Evolutionary conservation across 176 grass and related monocot species (phyloP).

Genomic region (Triticum urartu): DNA sequence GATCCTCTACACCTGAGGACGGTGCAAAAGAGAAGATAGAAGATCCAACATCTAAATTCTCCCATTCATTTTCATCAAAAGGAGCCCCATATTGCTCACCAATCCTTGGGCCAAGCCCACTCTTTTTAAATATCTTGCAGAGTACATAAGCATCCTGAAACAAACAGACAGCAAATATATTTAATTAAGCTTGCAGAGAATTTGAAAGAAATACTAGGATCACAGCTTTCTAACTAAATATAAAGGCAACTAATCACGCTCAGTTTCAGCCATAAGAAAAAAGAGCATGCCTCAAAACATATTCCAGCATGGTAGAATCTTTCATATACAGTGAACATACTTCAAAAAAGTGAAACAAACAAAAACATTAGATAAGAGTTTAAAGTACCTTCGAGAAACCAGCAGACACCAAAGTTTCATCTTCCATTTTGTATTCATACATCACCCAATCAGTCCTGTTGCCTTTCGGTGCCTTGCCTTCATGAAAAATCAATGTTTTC

Average conservation of each 20-base stretch:
- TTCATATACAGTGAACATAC: background rate
- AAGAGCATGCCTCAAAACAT: background rate
- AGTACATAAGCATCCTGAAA: slow-evolving; percentile 74
- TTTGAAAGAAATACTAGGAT: background rate
- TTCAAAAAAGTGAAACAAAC: background rate
- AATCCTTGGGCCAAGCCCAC: slow-evolving; percentile 87
- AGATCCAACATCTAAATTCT: slow-evolving; percentile 40
- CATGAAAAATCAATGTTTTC: slow-evolving; percentile 90
- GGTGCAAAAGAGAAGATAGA: slow-evolving; percentile 35
- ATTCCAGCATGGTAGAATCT: background rate
- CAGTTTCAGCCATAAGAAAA: background rate
- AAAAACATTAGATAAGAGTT: background rate
- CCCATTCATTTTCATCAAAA: slow-evolving; percentile 90
- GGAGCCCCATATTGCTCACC: slow-evolving; percentile 95
- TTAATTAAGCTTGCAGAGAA: background rate
- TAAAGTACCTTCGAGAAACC: slow-evolving; percentile 67
- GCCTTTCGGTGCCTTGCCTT: slow-evolving; percentile 76
- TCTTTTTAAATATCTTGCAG: slow-evolving; percentile 97
- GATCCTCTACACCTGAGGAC: background rate
- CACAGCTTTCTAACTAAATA: background rate
- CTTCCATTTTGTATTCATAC: slow-evolving; percentile 89
- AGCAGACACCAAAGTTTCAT: slow-evolving; percentile 39
- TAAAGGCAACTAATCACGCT: background rate
- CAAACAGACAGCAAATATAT: background rate
- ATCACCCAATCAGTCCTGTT: slow-evolving; percentile 90